Evolutionary conservation across 2,329 filamentous ascomycete species (phyloP).

Genomic region (Ceratocystis alfenasii): DNA sequence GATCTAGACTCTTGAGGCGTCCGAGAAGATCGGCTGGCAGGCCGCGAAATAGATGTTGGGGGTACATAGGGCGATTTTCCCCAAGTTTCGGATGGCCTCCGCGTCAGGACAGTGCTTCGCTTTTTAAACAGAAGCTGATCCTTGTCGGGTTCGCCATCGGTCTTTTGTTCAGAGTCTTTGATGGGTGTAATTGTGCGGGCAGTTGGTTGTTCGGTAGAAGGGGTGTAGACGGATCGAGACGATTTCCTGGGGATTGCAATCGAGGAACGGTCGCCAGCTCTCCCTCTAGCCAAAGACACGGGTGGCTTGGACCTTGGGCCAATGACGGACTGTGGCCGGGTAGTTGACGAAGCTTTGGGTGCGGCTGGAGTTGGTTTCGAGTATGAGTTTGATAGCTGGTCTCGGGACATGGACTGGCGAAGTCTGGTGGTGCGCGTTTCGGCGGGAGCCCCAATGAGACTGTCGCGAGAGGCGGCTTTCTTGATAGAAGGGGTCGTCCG

Average conservation of each 20-base stretch:
- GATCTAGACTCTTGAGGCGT: slow-evolving; percentile 21
- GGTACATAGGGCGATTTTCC: slow-evolving; percentile 21
- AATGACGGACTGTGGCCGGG: slow-evolving; percentile 15
- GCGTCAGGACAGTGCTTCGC: slow-evolving; percentile 26
- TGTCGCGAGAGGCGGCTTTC: slow-evolving; percentile 19
- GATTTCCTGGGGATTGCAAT: neutral
- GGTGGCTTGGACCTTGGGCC: slow-evolving; percentile 14
- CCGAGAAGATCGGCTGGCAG: slow-evolving; percentile 10
- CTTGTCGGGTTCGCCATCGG: neutral
- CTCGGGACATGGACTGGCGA: slow-evolving; percentile 20
- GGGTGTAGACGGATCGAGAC: slow-evolving; percentile 13
- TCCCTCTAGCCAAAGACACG: slow-evolving; percentile 14
- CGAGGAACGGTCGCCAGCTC: slow-evolving; percentile 14
- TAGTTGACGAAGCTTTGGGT: neutral
- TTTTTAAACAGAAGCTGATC: slow-evolving; percentile 19
- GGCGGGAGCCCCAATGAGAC: slow-evolving; percentile 13
- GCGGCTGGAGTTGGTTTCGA: neutral
- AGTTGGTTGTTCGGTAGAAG: slow-evolving; percentile 6
- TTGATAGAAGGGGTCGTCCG: slow-evolving; percentile 14
- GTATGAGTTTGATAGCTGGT: slow-evolving; percentile 15
- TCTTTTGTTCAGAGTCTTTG: slow-evolving; percentile 10
- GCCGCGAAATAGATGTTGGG: slow-evolving; percentile 9
- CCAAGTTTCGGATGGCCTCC: slow-evolving; percentile 27
- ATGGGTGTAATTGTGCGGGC: slow-evolving; percentile 2
- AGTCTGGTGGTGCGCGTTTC: slow-evolving; percentile 20